Evolutionary conservation across 176 grass and related monocot genomes (phyloP), one percentile per base, ranked within the genome.

Genomic region (Elaeis guineensis): DNA sequence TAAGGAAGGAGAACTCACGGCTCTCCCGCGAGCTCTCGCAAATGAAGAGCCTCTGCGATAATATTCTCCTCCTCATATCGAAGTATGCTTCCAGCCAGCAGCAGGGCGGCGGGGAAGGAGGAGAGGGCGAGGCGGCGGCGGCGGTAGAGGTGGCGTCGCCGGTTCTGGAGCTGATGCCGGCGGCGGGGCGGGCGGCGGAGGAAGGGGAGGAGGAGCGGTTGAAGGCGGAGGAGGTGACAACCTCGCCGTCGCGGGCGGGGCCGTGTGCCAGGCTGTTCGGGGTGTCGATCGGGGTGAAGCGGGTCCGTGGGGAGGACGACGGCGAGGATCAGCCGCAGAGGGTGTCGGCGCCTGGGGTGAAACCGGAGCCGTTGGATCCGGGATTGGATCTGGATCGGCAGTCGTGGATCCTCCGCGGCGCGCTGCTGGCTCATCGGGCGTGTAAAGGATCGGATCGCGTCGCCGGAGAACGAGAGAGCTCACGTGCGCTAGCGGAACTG

Each of bases 1-100:
- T 65, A 17, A 51, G 63, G 22, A 65, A 65, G 23, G 63, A 65
- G 49, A 65, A 65, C 63, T 4, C 49, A 3, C 63, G 63, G 49
- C 63, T 65, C 16, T 65, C 49, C 16, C 49, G 63, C 16, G 63
- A 65, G 49, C 49, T 65, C 49, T 14, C 49, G 16, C 16, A 65
- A 49, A 65, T 65, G 63, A 65, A 65, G 49, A 65, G 17, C 6
- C 8, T 65, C 21, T 65, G 63, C 49, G 9, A 44, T 44, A 44
- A 44, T 44, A 44, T 44, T 44, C 35, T 44, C 35, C 35, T 14
- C 35, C 35, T 44, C 35, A 14, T 44, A 14, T 44, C 35, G 1
- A 44, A 44, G 35, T 44, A 44, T 3, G 9, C 35, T 11, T 44
- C 35, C 9, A 44, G 35, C 35, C 35, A 44, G 35, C 35, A 44